Evolutionary conservation across 2,329 filamentous ascomycete species (phyloP).

Genomic region (Clonostachys rosea): DNA sequence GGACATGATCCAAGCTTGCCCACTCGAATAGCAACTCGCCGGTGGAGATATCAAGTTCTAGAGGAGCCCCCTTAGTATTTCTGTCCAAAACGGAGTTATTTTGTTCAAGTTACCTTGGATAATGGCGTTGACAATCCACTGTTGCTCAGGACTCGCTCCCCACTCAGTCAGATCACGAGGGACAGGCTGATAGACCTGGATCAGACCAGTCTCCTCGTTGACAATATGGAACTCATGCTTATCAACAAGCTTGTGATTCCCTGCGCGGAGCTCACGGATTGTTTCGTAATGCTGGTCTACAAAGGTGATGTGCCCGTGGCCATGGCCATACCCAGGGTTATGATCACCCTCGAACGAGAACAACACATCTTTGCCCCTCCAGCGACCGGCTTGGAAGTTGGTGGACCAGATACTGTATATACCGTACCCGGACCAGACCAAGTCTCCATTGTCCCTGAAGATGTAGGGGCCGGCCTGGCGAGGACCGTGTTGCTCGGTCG

Average conservation of each 20-base stretch:
- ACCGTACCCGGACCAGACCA: slow-evolving; percentile 52
- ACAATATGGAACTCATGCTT: slow-evolving; percentile 53
- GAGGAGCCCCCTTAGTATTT: slow-evolving; percentile 3
- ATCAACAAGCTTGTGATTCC: slow-evolving; percentile 42
- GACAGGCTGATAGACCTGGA: slow-evolving; percentile 48
- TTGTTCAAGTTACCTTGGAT: slow-evolving; percentile 37
- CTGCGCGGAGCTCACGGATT: slow-evolving; percentile 45
- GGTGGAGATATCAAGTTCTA: slow-evolving; percentile 44
- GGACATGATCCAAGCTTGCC: slow-evolving; percentile 15
- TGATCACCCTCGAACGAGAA: slow-evolving; percentile 49
- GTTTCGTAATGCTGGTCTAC: slow-evolving; percentile 50
- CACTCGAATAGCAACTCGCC: slow-evolving; percentile 46
- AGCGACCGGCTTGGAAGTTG: slow-evolving; percentile 47
- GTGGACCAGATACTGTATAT: slow-evolving; percentile 46
- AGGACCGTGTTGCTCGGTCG: slow-evolving; percentile 33
- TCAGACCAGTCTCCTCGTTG: slow-evolving; percentile 45
- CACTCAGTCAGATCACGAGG: slow-evolving; percentile 35
- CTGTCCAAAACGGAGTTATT: background rate
- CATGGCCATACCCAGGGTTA: slow-evolving; percentile 45
- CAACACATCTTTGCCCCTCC: slow-evolving; percentile 45
- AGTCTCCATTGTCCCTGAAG: slow-evolving; percentile 45
- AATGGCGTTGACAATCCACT: slow-evolving; percentile 51
- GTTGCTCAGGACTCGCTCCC: slow-evolving; percentile 39
- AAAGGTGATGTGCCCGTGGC: slow-evolving; percentile 48
- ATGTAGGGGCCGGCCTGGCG: slow-evolving; percentile 51